Percentiles rank a stretch among this genome's conserved stretches.
Conservation (phyloP, 2,329 filamentous ascomycete genomes). For the Colletotrichum destructivum region DNA sequence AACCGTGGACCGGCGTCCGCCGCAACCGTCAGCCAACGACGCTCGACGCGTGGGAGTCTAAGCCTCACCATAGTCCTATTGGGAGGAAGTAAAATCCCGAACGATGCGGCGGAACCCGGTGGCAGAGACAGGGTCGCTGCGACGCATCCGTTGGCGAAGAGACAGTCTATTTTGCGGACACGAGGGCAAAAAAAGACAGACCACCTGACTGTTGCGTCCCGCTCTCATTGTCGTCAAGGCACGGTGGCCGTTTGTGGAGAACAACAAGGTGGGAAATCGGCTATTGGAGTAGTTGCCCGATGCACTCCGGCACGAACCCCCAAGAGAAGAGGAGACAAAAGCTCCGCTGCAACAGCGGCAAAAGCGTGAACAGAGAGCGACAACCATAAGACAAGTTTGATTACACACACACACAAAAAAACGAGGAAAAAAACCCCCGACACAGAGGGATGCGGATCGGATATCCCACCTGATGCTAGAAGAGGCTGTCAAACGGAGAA, state of each 20-base stretch:
- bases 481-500: slow-evolving; percentile 26
- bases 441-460: too few species aligned
- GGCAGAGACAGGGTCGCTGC: slow-evolving; percentile 7
- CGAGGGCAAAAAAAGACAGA: slow-evolving; percentile 19
- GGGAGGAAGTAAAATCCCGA: neutral
- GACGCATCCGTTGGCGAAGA: slow-evolving; percentile 35
- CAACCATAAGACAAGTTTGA: neutral
- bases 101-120: slow-evolving; percentile 2
- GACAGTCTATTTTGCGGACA: slow-evolving; percentile 13
- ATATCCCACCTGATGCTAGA: slow-evolving; percentile 2
- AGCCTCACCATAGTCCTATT: slow-evolving; percentile 23
- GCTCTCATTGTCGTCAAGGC: neutral
- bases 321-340: neutral
- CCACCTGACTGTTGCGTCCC: slow-evolving; percentile 33
- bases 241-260: neutral
- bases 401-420: neutral
- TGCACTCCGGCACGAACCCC: neutral
- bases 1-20: slow-evolving; percentile 14
- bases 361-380: slow-evolving; percentile 2
- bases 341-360: neutral
- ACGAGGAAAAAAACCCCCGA: too few species aligned
- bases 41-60: neutral
- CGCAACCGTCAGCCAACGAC: slow-evolving; percentile 27
- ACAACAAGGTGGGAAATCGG: neutral
- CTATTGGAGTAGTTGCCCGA: neutral